Base-by-base conservation (phyloP, 129 eudicot species). In the Scalesia atractyloides region DNA sequence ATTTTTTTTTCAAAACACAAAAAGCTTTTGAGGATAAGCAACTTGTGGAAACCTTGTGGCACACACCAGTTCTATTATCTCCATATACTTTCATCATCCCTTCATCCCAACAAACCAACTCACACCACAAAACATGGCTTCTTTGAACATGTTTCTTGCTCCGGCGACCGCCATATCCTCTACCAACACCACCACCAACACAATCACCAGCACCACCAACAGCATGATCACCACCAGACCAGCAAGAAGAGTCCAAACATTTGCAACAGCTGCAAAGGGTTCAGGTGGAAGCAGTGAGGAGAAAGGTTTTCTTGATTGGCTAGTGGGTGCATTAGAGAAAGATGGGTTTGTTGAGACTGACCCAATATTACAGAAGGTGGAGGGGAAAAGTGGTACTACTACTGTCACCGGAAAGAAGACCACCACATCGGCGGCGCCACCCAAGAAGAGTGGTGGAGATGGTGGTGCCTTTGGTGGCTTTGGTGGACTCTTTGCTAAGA, bases 221-320 rank as follows among this genome's bases (percentile, higher is more conserved):
- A 47, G 15, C 58, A 48, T 26, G 33, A 49, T 58, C 43, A 22
- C 60, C 82, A 6, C 76, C 72, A 62, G 73, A 69, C 44, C 79
- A 64, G 60, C 82, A 76, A 64, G 86, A 68, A 80, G 87, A 68
- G 85, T 82, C 63, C 75, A 53, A n/a, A 78, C 86, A 49, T 76
- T 69, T 2, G 85, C 90, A 22, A 85, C 84, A 5, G 85, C 90
- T 2, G 73, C 90, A 30, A 85, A 85, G 60, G 81, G 89, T 36
- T 73, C 84, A 1, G 80, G 82, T 46, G 64, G 52, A 46, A 63
- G 68, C 24, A 76, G 72, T 7, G 91, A 83, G 79, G 91, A 86
- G 66, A 74, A 83, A 22, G 76, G 91, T 24, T 18, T 86, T 41
- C 5, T 83, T 33, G 91, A 86, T 2, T 86, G 77, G 78, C n/a